Evolutionary conservation across 768 basidiomycete genomes (phyloP).

Genomic region (Tulasnella calospora): DNA sequence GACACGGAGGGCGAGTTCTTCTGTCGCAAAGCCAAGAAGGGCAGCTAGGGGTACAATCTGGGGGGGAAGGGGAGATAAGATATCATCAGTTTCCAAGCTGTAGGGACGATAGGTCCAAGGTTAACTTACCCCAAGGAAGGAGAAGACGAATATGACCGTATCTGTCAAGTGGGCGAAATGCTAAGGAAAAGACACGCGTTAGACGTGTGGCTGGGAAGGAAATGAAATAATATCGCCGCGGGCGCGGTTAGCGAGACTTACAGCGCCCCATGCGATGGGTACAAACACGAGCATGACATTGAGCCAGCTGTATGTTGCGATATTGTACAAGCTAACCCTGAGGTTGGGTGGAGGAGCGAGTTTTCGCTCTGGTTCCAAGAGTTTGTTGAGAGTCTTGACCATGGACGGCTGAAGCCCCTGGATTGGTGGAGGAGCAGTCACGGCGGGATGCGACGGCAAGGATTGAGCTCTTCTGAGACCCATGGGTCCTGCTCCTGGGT

Average conservation of each 20-base stretch:
- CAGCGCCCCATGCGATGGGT: conserved; percentile 25
- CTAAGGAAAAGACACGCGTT: conserved; percentile 1
- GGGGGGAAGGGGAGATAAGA: background rate
- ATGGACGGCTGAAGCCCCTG: conserved; percentile 19
- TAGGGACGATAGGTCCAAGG: background rate
- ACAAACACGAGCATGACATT: conserved; percentile 21
- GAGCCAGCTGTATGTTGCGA: conserved; percentile 19
- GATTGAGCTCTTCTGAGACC: conserved; percentile 15
- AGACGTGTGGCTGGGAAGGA: background rate
- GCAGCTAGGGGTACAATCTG: conserved; percentile 24
- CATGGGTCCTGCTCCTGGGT: background rate
- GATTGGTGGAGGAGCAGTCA: conserved; percentile 2
- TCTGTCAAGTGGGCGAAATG: conserved; percentile 13
- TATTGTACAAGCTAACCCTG: conserved; percentile 21
- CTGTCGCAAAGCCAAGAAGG: conserved; percentile 64
- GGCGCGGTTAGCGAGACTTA: background rate
- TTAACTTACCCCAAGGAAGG: conserved; percentile 20
- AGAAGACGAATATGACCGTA: conserved; percentile 22
- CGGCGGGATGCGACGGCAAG: conserved; percentile 24
- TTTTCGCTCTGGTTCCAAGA: conserved; percentile 21
- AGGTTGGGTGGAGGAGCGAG: conserved; percentile 23
- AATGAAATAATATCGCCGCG: background rate
- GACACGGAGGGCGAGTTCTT: conserved; percentile 74
- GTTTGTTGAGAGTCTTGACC: conserved; percentile 24
- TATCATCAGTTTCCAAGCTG: background rate